These are phyloP conservation scores for Orychophragmus violaceus DNA, from an alignment of 345 rosid species.

Conservation along the genomic window DNA sequence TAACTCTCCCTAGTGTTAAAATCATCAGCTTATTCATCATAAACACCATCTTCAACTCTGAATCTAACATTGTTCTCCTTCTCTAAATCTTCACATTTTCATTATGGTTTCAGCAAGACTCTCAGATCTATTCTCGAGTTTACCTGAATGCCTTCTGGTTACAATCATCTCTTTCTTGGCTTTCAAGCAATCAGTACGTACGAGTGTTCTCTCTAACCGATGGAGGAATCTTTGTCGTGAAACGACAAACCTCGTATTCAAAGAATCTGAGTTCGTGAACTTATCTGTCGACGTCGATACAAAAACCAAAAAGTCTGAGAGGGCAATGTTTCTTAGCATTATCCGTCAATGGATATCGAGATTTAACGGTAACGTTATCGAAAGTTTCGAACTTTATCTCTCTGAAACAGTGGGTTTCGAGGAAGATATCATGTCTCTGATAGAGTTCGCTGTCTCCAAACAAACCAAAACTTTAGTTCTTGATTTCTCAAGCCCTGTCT, in stretches of 20 bases:
- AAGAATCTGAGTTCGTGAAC: slow-evolving; percentile 7
- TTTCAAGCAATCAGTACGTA: slow-evolving; percentile 2
- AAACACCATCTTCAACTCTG: not conserved
- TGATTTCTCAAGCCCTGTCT: slow-evolving; percentile 1
- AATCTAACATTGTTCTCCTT: not conserved
- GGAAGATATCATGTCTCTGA: not conserved
- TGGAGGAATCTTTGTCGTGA: slow-evolving; percentile 10
- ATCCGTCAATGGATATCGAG: not conserved
- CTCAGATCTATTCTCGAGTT: not conserved
- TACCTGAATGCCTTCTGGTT: slow-evolving; percentile 3
- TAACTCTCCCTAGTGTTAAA: not conserved
- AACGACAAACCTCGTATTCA: slow-evolving; percentile 1
- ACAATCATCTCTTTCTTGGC: not conserved
- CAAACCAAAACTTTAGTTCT: not conserved
- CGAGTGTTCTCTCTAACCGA: slow-evolving; percentile 5
- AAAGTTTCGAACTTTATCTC: slow-evolving; percentile 8
- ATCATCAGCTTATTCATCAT: not conserved
- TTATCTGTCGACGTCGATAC: not conserved
- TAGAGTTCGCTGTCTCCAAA: slow-evolving; percentile 7
- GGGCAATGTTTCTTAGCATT: not conserved
- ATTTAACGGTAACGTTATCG: not conserved
- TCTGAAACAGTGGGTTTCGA: not conserved
- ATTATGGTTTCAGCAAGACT: not conserved
- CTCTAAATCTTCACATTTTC: not conserved
- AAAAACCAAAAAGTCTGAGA: not conserved